Percentiles rank a stretch among this genome's conserved stretches.
phyloP scores from a whole-genome alignment of 2,329 filamentous ascomycete species.

The Colletotrichum brevisporum region DNA sequence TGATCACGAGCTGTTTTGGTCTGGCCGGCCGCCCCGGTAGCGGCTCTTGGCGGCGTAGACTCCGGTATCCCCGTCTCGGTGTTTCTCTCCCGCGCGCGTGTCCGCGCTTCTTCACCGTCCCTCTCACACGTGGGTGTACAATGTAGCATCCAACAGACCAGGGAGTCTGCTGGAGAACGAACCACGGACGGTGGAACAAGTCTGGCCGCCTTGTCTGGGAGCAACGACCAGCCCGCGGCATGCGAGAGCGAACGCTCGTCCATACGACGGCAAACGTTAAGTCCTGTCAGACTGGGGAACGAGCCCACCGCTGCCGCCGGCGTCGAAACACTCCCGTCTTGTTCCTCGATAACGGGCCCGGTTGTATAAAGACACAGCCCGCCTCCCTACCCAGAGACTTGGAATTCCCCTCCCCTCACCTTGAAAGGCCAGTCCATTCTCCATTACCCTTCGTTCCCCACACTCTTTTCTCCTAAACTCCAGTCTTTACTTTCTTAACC shows the following conservation, averaged over 20 bases:
- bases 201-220: neutral
- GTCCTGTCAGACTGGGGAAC: constrained; percentile 13
- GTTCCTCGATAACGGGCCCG: neutral
- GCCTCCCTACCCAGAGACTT: constrained; percentile 15
- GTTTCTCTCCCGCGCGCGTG: constrained; percentile 3
- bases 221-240: constrained; percentile 14
- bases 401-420: constrained; percentile 1
- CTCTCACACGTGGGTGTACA: neutral
- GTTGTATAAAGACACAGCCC: constrained; percentile 29
- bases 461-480: constrained; percentile 30
- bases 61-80: neutral
- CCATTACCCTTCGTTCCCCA: constrained; percentile 32
- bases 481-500: constrained; percentile 34
- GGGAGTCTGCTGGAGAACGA: neutral
- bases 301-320: constrained; percentile 2
- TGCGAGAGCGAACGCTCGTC: constrained; percentile 15
- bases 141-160: neutral
- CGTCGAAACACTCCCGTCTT: neutral
- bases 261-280: constrained; percentile 12
- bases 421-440: constrained; percentile 33
- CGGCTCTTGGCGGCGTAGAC: constrained; percentile 15
- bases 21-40: constrained; percentile 8
- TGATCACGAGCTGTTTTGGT: constrained; percentile 8
- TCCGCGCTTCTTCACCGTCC: constrained; percentile 26
- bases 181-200: constrained; percentile 5